Percentiles rank a stretch among this genome's conserved stretches.
These are phyloP conservation scores for Blastobotrys muscicola DNA, from an alignment of 805 yeast species.

Conservation along the genomic window DNA sequence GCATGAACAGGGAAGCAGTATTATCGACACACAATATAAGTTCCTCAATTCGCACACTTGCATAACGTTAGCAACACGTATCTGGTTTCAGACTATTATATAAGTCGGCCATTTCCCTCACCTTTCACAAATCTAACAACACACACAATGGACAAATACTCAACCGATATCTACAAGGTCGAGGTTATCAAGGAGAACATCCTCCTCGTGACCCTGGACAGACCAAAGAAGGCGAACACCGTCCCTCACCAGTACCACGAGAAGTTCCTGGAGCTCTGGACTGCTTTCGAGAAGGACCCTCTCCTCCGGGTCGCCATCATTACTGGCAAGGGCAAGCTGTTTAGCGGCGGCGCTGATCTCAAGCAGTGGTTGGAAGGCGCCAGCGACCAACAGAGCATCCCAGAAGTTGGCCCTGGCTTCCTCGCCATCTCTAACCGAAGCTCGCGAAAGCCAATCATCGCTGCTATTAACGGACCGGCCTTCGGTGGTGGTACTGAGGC, in stretches of 20 bases:
- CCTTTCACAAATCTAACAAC: background rate
- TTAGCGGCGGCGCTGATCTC: slow-evolving; percentile 25
- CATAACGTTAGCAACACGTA: no score
- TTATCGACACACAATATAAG: background rate
- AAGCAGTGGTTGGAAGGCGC: slow-evolving; percentile 14
- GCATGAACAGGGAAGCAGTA: background rate
- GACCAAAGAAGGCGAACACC: slow-evolving; percentile 14
- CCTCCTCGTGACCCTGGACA: slow-evolving; percentile 14
- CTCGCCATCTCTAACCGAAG: slow-evolving; percentile 20
- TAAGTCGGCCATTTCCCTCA: background rate
- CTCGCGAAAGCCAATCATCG: slow-evolving; percentile 20
- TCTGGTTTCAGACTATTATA: background rate
- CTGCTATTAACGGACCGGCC: slow-evolving; percentile 21
- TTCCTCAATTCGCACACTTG: background rate
- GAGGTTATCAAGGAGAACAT: slow-evolving; percentile 9
- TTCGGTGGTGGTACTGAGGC: slow-evolving; percentile 24
- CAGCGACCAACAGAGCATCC: slow-evolving; percentile 2
- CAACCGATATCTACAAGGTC: slow-evolving; percentile 12
- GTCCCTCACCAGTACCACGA: slow-evolving; percentile 13
- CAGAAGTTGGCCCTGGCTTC: slow-evolving; percentile 13
- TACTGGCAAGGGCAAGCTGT: slow-evolving; percentile 21
- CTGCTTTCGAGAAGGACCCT: slow-evolving; percentile 14
- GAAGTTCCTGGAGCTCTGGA: slow-evolving; percentile 13
- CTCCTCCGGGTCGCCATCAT: slow-evolving; percentile 17
- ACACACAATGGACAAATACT: background rate